Conservation (phyloP, 1,284 basidiomycete species). For the Uromyces viciae-fabae region DNA sequence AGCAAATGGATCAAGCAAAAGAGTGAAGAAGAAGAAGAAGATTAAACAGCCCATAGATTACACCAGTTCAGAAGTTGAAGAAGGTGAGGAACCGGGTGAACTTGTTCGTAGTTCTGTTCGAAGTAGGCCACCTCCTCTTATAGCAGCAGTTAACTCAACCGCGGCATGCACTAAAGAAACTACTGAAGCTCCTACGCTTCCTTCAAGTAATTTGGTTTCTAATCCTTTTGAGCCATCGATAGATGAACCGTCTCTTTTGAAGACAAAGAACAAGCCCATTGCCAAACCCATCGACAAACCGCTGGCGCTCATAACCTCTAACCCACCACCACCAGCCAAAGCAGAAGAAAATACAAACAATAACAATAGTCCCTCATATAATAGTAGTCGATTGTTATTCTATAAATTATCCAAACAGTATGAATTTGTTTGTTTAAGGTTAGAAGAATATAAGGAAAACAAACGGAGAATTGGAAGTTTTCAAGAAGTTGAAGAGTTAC, state of each 20-base stretch:
- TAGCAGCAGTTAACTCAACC: background rate
- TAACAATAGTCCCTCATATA: background rate
- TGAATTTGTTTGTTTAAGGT: constrained; percentile 4
- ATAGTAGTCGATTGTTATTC: constrained; percentile 3
- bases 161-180: background rate
- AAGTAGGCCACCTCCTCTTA: background rate
- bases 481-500: constrained; percentile 31
- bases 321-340: background rate
- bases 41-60: background rate
- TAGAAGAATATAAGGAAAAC: background rate
- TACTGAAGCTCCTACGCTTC: background rate
- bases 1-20: background rate
- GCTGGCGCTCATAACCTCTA: background rate
- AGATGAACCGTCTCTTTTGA: background rate
- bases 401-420: constrained; percentile 21
- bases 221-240: too few species aligned
- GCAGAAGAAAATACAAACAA: background rate
- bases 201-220: background rate
- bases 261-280: background rate
- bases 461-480: background rate
- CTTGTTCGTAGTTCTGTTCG: background rate
- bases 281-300: background rate
- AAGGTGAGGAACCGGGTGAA: constrained; percentile 18
- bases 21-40: constrained; percentile 39
- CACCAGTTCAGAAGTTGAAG: constrained; percentile 41